phyloP scores from a whole-genome alignment of 371 early-diverging fungal species.

The Mortierella sp. region DNA sequence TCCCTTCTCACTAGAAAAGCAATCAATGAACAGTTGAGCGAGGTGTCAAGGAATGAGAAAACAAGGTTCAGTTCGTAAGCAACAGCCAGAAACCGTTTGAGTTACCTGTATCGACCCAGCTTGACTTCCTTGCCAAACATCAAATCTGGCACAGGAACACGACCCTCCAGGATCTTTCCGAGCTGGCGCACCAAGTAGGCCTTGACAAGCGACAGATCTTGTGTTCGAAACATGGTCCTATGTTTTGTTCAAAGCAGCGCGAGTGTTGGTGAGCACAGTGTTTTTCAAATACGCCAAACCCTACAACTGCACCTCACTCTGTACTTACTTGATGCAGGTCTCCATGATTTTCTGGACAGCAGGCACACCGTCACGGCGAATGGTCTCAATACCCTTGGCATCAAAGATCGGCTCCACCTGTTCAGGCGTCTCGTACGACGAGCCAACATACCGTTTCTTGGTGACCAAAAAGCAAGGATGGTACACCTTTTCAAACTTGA shows the following conservation, averaged over 20 bases:
- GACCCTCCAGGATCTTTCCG: conserved; percentile 75
- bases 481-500: conserved; percentile 95
- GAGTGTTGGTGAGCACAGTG: neutral
- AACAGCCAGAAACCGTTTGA: neutral
- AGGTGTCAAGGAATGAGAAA: neutral
- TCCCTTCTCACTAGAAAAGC: conserved; percentile 24
- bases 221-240: conserved; percentile 82
- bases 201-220: conserved; percentile 86
- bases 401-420: conserved; percentile 84
- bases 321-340: conserved; percentile 75
- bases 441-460: conserved; percentile 94
- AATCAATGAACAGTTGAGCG: no score
- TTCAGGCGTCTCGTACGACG: conserved; percentile 75
- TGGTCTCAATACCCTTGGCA: conserved; percentile 96
- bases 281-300: neutral
- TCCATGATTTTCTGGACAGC: conserved; percentile 85
- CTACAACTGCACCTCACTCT: neutral
- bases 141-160: conserved; percentile 80
- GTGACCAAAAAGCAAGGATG: conserved; percentile 87
- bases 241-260: no score
- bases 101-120: conserved; percentile 76
- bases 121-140: conserved; percentile 90
- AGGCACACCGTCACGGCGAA: conserved; percentile 88
- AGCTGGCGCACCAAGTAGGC: conserved; percentile 78
- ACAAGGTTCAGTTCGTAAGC: neutral